Evolutionary conservation across 2,329 filamentous ascomycete species (phyloP).

Genomic region (Paraconiothyrium sp.): DNA sequence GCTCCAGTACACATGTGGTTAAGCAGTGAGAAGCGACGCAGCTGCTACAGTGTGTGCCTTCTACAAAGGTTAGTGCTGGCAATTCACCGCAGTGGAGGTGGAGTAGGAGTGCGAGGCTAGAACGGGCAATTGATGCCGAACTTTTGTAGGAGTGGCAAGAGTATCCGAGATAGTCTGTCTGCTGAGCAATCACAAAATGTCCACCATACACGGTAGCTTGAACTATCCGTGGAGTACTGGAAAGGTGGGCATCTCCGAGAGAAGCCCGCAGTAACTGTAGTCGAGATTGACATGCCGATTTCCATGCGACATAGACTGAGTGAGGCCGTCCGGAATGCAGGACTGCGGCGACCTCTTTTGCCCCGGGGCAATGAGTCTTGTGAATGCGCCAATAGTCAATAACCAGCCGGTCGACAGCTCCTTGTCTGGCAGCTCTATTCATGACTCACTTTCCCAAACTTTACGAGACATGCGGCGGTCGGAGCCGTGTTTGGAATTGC

Average conservation of each 20-base stretch:
- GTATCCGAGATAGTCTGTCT: not conserved
- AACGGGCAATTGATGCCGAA: not conserved
- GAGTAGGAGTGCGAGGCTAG: conserved; percentile 1
- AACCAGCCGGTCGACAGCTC: not conserved
- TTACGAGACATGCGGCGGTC: not conserved
- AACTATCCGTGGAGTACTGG: not conserved
- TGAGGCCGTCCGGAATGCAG: not conserved
- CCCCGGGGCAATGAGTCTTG: no score
- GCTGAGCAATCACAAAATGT: not conserved
- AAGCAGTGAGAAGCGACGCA: not conserved
- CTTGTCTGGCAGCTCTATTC: not conserved
- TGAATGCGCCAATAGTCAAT: not conserved
- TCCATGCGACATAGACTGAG: not conserved
- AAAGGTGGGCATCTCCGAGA: not conserved
- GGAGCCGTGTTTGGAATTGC: not conserved
- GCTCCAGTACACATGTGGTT: conserved; percentile 2
- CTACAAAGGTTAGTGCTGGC: not conserved
- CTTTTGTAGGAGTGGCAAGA: no score
- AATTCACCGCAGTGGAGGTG: conserved; percentile 7
- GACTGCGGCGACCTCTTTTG: not conserved
- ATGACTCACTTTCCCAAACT: not conserved
- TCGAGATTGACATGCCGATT: not conserved
- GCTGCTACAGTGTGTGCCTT: no score
- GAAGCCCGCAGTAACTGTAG: not conserved
- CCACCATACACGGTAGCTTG: not conserved